phyloP scores from a whole-genome alignment of 148 eudicot genomes.

The Dianthus caryophyllus region DNA sequence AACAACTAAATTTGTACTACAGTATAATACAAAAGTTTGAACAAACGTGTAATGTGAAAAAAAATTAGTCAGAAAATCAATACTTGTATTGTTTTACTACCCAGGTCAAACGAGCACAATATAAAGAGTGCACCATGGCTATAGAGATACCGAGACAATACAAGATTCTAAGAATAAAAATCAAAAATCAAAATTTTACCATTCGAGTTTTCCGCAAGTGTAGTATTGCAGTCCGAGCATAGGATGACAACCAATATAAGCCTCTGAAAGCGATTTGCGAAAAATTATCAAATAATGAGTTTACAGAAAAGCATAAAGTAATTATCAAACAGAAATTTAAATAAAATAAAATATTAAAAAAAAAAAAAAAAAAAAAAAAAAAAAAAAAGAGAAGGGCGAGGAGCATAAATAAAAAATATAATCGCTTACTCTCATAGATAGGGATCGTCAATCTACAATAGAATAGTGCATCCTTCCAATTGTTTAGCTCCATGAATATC shows the following conservation, averaged over 20 bases:
- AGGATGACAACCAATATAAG: slow-evolving; percentile 73
- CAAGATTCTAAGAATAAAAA: neutral
- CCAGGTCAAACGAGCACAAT: no score
- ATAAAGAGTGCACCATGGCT: neutral
- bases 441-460: slow-evolving; percentile 78
- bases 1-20: no score
- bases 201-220: slow-evolving; percentile 85
- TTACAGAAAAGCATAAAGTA: neutral
- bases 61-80: no score
- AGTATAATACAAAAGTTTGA: no score
- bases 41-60: no score
- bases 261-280: slow-evolving; percentile 45
- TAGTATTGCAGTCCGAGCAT: slow-evolving; percentile 88
- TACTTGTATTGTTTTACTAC: no score
- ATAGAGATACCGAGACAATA: neutral
- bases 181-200: slow-evolving; percentile 33
- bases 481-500: slow-evolving; percentile 74
- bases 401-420: neutral
- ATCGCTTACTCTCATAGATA: slow-evolving; percentile 66
- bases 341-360: neutral
- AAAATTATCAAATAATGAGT: slow-evolving; percentile 1
- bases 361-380: no score
- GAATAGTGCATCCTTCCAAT: slow-evolving; percentile 66
- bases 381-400: neutral
- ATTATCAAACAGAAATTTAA: neutral